These are phyloP conservation scores for Stagonosporopsis tanaceti DNA, from an alignment of 2,329 filamentous ascomycete species.

Conservation along the genomic window DNA sequence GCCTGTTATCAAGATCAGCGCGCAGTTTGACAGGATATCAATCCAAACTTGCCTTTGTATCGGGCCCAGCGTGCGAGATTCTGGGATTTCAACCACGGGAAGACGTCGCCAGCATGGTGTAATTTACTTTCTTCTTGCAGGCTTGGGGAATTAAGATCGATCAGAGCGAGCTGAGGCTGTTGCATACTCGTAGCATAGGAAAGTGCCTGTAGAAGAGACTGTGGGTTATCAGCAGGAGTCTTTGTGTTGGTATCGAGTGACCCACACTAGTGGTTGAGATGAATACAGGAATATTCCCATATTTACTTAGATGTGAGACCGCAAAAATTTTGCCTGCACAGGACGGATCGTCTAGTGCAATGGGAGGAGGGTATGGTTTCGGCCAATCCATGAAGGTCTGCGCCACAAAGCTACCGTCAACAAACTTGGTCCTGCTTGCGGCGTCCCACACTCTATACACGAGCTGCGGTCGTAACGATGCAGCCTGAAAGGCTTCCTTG, in stretches of 20 bases:
- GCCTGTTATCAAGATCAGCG: background rate
- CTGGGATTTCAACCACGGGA: constrained; percentile 1
- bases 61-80: constrained; percentile 4
- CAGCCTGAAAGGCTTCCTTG: no score
- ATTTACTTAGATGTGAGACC: constrained; percentile 3
- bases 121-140: constrained; percentile 2
- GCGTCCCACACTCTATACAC: constrained; percentile 21
- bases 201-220: constrained; percentile 12
- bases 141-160: background rate
- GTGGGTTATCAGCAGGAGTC: background rate
- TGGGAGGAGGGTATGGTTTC: constrained; percentile 4
- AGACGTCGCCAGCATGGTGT: constrained; percentile 1
- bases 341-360: constrained; percentile 4
- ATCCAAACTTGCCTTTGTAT: constrained; percentile 3
- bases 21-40: background rate
- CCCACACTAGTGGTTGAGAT: constrained; percentile 16
- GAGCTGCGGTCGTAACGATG: background rate
- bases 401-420: constrained; percentile 15
- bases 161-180: constrained; percentile 4
- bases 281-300: constrained; percentile 13
- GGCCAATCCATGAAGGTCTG: constrained; percentile 2
- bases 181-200: constrained; percentile 15
- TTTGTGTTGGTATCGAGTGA: background rate
- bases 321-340: background rate
- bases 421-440: constrained; percentile 2